Evolutionary conservation across 306 rosid genomes (phyloP).

Genomic region (Prosopis cineraria): DNA sequence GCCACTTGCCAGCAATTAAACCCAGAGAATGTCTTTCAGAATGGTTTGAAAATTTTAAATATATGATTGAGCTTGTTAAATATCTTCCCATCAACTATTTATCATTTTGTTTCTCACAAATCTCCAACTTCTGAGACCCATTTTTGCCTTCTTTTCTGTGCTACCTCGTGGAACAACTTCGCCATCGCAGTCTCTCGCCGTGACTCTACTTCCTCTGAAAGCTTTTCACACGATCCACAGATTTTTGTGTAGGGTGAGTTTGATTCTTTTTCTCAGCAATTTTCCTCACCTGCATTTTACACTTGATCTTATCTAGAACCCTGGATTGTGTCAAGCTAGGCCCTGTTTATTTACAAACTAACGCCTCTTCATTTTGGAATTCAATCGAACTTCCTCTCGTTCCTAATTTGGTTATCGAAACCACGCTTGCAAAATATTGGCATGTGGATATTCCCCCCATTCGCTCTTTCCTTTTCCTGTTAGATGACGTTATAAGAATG

Average conservation of each 20-base stretch:
- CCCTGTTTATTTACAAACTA: not conserved
- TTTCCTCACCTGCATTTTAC: not conserved
- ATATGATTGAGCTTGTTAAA: no score
- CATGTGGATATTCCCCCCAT: not conserved
- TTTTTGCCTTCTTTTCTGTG: no score
- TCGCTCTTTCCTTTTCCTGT: not conserved
- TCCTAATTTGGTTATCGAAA: not conserved
- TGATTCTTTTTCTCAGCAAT: not conserved
- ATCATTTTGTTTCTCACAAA: no score
- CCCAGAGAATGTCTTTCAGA: no score
- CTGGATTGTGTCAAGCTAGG: not conserved
- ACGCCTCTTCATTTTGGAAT: not conserved
- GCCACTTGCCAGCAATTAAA: no score
- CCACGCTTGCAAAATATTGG: not conserved
- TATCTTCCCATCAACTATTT: no score
- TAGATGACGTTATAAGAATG: not conserved
- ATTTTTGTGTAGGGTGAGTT: not conserved
- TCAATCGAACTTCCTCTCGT: not conserved
- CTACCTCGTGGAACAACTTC: no score
- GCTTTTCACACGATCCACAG: not conserved
- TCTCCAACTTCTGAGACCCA: no score
- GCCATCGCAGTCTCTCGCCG: no score
- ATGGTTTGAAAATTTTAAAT: no score
- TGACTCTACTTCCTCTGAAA: no score
- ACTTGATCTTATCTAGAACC: not conserved